These are phyloP conservation scores for Naganishia friedmannii DNA, from an alignment of 768 basidiomycete genomes.

Conservation along the genomic window DNA sequence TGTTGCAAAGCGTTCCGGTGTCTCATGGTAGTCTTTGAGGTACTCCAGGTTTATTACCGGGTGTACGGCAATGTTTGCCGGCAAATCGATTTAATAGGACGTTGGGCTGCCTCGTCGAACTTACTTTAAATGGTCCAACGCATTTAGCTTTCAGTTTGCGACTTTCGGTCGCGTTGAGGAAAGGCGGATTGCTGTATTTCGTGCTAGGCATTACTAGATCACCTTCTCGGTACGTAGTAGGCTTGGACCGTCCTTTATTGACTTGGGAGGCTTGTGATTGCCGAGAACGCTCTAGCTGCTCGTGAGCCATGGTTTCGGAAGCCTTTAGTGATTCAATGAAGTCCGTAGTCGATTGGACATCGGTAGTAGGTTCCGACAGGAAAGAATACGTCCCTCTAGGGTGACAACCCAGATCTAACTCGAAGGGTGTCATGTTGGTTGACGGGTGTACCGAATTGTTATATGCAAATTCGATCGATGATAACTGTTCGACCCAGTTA, in stretches of 20 bases:
- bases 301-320: background rate
- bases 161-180: background rate
- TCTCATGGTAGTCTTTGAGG: constrained; percentile 16
- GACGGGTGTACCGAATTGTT: constrained; percentile 46
- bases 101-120: background rate
- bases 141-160: constrained; percentile 15
- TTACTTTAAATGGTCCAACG: constrained; percentile 12
- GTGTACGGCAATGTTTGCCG: constrained; percentile 10
- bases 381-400: constrained; percentile 14
- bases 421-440: constrained; percentile 51
- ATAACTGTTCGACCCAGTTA: constrained; percentile 52
- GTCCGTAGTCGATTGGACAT: background rate
- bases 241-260: background rate
- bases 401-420: constrained; percentile 47
- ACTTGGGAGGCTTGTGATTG: background rate
- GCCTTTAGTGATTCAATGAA: background rate
- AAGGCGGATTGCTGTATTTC: constrained; percentile 15
- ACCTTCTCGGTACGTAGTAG: background rate
- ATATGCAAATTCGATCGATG: constrained; percentile 51
- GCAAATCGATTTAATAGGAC: constrained; percentile 20
- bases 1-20: background rate
- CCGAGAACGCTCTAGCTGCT: background rate
- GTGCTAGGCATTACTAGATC: constrained; percentile 19
- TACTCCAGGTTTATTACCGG: constrained; percentile 24
- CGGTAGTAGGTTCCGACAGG: background rate